Evolutionary conservation across 106 monocot species (phyloP).

Genomic region (Apostasia ramifera): DNA sequence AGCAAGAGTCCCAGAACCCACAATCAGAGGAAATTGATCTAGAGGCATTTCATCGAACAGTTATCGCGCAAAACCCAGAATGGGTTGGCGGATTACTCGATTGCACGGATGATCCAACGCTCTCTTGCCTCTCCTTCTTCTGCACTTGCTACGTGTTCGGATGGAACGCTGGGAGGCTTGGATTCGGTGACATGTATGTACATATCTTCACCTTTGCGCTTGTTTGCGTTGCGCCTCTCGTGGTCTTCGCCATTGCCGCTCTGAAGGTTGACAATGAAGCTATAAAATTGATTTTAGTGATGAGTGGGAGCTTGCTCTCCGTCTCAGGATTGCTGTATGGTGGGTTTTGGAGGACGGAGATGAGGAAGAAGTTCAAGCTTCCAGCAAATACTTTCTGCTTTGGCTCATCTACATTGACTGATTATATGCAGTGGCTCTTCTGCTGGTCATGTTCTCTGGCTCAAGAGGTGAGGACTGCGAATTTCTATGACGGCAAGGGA

Average conservation of each 20-base stretch:
- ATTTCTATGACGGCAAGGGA: conserved; percentile 27
- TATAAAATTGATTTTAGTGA: conserved; percentile 8
- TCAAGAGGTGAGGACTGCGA: conserved; percentile 38
- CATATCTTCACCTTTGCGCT: conserved; percentile 27
- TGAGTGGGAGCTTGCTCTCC: conserved; percentile 8
- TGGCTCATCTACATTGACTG: conserved; percentile 8
- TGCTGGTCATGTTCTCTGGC: conserved; percentile 35
- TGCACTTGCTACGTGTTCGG: conserved; percentile 35
- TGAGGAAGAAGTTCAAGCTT: conserved; percentile 34
- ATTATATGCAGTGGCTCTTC: conserved; percentile 28
- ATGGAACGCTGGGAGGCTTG: conserved; percentile 33
- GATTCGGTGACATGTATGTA: conserved; percentile 33
- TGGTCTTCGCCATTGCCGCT: conserved; percentile 18
- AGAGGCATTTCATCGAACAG: background rate
- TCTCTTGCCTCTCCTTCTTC: conserved; percentile 9
- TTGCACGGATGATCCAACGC: conserved; percentile 13
- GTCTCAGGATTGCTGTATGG: conserved; percentile 30
- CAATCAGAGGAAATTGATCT: background rate
- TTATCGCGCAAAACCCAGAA: conserved; percentile 11
- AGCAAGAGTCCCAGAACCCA: background rate
- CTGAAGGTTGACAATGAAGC: conserved; percentile 16
- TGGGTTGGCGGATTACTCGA: conserved; percentile 18
- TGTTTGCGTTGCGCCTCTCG: conserved; percentile 19
- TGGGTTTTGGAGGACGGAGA: conserved; percentile 38
- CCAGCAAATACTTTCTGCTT: conserved; percentile 13